These are phyloP conservation scores for Blumeria hordei DNA, from an alignment of 2,329 filamentous ascomycete genomes.

Conservation along the genomic window DNA sequence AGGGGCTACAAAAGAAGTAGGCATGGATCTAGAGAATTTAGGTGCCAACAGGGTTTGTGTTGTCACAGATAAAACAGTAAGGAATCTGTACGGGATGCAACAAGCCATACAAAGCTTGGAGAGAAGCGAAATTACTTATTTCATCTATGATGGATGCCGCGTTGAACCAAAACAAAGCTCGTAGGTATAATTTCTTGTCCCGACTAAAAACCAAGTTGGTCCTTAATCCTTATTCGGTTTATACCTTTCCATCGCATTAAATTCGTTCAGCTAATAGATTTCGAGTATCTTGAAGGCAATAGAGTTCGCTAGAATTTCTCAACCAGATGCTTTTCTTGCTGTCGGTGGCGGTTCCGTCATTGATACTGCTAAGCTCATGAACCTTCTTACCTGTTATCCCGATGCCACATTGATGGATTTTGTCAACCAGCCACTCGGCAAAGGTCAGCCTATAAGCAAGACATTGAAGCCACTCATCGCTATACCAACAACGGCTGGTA, in stretches of 20 bases:
- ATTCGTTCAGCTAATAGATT: not conserved
- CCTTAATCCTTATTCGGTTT: too few relatives aligned
- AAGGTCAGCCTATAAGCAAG: constrained; percentile 49
- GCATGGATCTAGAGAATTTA: constrained; percentile 93
- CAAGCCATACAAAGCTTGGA: constrained; percentile 64
- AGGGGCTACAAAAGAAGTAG: constrained; percentile 82
- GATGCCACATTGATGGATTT: constrained; percentile 93
- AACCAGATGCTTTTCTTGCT: constrained; percentile 73
- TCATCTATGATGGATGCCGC: constrained; percentile 56
- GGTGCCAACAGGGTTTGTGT: constrained; percentile 70
- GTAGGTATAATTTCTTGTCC: constrained; percentile 22
- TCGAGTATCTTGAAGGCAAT: constrained; percentile 69
- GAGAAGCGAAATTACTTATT: constrained; percentile 54
- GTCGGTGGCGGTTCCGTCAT: constrained; percentile 90
- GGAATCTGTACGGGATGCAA: constrained; percentile 67
- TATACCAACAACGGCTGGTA: constrained; percentile 67
- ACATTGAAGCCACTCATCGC: constrained; percentile 55
- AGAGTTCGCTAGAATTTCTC: constrained; percentile 54
- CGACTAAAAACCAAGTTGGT: not conserved
- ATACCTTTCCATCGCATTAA: too few relatives aligned
- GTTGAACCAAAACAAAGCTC: constrained; percentile 91
- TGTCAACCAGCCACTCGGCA: constrained; percentile 82
- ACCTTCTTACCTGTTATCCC: constrained; percentile 74
- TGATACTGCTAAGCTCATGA: constrained; percentile 97
- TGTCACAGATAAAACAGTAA: constrained; percentile 68